Evolutionary conservation across 352 stramenopile species (phyloP).

Genomic region (Globisporangium polare): DNA sequence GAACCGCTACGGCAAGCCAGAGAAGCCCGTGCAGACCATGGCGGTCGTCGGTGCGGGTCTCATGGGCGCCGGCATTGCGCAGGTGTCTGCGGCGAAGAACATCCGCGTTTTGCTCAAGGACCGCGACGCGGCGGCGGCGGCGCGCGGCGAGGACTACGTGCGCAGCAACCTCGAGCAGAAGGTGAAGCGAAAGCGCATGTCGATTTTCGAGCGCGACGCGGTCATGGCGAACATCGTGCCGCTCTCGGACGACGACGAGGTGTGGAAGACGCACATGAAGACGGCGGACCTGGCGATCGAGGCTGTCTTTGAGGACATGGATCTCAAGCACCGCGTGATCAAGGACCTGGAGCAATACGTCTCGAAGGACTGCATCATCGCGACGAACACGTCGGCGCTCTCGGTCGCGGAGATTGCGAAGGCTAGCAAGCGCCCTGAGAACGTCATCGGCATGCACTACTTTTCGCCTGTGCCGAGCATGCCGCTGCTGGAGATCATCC

Average conservation of each 20-base stretch:
- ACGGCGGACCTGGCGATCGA: constrained; percentile 97
- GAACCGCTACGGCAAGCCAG: constrained; percentile 91
- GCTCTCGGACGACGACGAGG: constrained; percentile 90
- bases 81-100: constrained; percentile 94
- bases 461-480: constrained; percentile 98
- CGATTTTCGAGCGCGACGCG: constrained; percentile 83
- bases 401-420: constrained; percentile 94
- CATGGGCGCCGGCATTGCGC: constrained; percentile 98
- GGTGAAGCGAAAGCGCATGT: constrained; percentile 94
- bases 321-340: constrained; percentile 96
- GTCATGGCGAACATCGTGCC: constrained; percentile 91
- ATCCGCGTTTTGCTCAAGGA: constrained; percentile 96
- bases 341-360: constrained; percentile 92
- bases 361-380: constrained; percentile 93
- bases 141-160: constrained; percentile 91
- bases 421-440: constrained; percentile 79
- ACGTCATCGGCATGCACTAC: constrained; percentile 99
- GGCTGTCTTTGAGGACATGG: constrained; percentile 97
- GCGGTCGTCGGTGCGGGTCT: constrained; percentile 96
- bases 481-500: constrained; percentile 98
- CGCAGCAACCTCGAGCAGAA: constrained; percentile 94
- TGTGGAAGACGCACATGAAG: constrained; percentile 92
- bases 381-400: constrained; percentile 98
- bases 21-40: constrained; percentile 89
- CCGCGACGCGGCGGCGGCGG: constrained; percentile 83